Conservation (phyloP, 805 yeast genomes). For the Saturnispora galanensis region DNA sequence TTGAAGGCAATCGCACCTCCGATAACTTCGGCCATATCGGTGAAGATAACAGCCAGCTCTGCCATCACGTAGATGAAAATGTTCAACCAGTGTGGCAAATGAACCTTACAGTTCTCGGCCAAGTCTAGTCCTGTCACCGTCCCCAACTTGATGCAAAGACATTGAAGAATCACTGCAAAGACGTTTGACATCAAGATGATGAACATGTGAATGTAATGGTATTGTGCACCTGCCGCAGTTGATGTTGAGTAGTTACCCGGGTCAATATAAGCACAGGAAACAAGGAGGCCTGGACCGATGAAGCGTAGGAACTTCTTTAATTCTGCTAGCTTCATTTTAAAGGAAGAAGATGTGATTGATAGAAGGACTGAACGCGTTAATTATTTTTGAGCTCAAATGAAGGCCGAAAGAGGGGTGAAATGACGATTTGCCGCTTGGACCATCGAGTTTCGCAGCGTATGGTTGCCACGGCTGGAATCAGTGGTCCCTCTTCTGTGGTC, state of each 20-base stretch:
- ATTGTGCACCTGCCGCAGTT: constrained; percentile 79
- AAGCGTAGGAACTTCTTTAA: constrained; percentile 49
- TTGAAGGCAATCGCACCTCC: constrained; percentile 85
- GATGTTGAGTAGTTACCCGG: constrained; percentile 92
- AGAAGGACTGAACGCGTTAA: constrained; percentile 2
- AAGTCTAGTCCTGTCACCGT: constrained; percentile 84
- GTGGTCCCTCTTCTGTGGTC: constrained; percentile 28
- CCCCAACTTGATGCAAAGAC: constrained; percentile 76
- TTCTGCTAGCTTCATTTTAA: constrained; percentile 3
- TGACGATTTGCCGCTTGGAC: constrained; percentile 19
- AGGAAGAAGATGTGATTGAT: constrained; percentile 2
- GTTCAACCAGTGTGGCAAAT: constrained; percentile 61
- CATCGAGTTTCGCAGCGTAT: constrained; percentile 17
- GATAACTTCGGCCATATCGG: constrained; percentile 89
- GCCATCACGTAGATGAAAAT: constrained; percentile 57
- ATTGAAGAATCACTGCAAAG: constrained; percentile 76
- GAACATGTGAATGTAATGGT: constrained; percentile 63
- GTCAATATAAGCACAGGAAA: constrained; percentile 85
- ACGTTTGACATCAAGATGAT: constrained; percentile 67
- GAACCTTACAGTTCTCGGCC: constrained; percentile 71
- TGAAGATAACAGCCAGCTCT: constrained; percentile 81
- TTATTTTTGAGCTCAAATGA: neutral
- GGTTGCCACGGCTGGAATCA: constrained; percentile 25
- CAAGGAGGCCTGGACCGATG: constrained; percentile 82
- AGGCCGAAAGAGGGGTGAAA: neutral